Percentiles rank a stretch among this genome's conserved stretches.
Evolutionary conservation across 768 basidiomycete species (phyloP).

Genomic region (Suillus decipiens): DNA sequence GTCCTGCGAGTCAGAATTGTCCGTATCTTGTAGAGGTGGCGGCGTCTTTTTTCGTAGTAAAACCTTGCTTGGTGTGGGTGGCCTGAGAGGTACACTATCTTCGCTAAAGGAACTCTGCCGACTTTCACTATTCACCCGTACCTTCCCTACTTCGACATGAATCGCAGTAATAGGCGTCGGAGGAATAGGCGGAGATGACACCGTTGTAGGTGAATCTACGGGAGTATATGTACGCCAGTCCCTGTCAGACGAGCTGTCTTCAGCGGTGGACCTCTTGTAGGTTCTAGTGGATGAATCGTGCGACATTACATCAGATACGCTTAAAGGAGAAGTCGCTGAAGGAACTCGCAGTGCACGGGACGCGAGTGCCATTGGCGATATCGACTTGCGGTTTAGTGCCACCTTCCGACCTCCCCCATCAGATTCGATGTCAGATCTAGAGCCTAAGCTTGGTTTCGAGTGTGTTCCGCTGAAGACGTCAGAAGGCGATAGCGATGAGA

Average conservation of each 20-base stretch:
- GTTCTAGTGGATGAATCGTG: slow-evolving; percentile 30
- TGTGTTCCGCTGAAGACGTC: slow-evolving; percentile 43
- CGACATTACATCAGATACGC: slow-evolving; percentile 42
- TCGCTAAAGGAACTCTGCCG: slow-evolving; percentile 34
- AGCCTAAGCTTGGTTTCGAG: slow-evolving; percentile 30
- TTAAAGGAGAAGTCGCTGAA: slow-evolving; percentile 41
- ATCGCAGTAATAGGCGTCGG: slow-evolving; percentile 38
- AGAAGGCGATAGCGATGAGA: slow-evolving; percentile 63
- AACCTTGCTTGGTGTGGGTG: slow-evolving; percentile 30
- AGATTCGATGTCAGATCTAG: slow-evolving; percentile 56
- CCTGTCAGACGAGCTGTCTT: slow-evolving; percentile 24
- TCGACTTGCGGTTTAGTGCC: slow-evolving; percentile 62
- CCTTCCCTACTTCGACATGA: slow-evolving; percentile 20
- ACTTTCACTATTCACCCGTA: slow-evolving; percentile 32
- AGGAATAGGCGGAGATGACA: slow-evolving; percentile 41
- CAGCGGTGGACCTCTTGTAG: slow-evolving; percentile 19
- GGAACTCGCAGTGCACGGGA: slow-evolving; percentile 40
- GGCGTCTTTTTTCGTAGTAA: slow-evolving; percentile 42
- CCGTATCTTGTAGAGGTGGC: slow-evolving; percentile 26
- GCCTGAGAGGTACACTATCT: slow-evolving; percentile 23
- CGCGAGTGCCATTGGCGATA: slow-evolving; percentile 71
- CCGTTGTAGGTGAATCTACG: slow-evolving; percentile 42
- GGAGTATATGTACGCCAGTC: slow-evolving; percentile 36
- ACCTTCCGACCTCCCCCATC: slow-evolving; percentile 61
- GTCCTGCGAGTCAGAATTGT: slow-evolving; percentile 52